Evolutionary conservation across 1,139 yeast genomes (phyloP), one percentile per base, ranked within the genome.

Genomic region (Groenewaldozyma auringiensis): DNA sequence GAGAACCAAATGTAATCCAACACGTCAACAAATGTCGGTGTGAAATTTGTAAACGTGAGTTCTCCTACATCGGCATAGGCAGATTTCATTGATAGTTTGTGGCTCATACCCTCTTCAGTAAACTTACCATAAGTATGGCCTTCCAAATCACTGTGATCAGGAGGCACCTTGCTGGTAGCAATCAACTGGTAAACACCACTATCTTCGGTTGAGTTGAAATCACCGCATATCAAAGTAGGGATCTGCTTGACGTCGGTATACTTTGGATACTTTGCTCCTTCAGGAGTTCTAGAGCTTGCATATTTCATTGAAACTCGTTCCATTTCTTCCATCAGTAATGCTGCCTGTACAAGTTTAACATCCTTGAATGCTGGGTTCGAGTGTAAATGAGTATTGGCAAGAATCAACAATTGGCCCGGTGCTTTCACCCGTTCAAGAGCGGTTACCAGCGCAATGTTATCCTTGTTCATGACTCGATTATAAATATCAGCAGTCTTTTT

Each of bases 301-400:
- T 75, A 71, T 52, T 76, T 80, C 59, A 76, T 76, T 44, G 78
- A 66, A 38, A 82, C 65, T 2, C 68, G 68, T 61, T 87, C 94
- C 58, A 92, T 68, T 65, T 92, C 96, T 61, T 92, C 97, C 61
- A 94, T 70, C 53, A 94, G 70, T 41, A 92, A 82, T 41, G 96
- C 96, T 46, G 86, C 92, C 70, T 94, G 98, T 66, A 94, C 83
- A 6, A 96, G 79, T 66, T 94, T 94, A 49, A 94, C 99, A 68
- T 94, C 99, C 62, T 87, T 86, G 63, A 81, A 86, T 42, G 87
- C 88, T 8, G 98, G 98, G 68, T 92, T 97, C 97, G 98, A 94
- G 65, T 89, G 96, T 64, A 92, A 78, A 72, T 94, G 99, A 0
- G 98, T 89, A 58, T 89, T 92, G 2, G 84, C 88, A 40, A 87